Base-by-base conservation (phyloP, 2,329 filamentous ascomycete species). In the Akanthomyces muscarius region DNA sequence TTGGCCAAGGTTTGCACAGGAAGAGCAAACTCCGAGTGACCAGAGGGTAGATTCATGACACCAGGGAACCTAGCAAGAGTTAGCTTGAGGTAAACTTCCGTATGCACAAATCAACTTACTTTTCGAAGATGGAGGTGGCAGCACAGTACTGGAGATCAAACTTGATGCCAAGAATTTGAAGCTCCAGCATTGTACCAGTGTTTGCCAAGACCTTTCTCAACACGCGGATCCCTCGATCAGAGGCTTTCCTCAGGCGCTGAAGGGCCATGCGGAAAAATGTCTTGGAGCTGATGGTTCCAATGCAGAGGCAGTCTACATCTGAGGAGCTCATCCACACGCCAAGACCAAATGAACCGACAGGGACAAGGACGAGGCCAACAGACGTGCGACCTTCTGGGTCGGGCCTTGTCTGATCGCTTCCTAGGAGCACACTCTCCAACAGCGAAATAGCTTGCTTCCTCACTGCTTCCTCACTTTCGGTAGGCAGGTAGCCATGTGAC, bases 61-160 rank as follows among this genome's bases (percentile, higher is more conserved):
- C 76, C 69, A 0, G 81, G 81, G 77, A 79, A 85, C 28, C 76
- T 77, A 25, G 6, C 6, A 51, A 10, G 11, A 23, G 61, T 14
- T 36, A 48, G 58, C 33, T n/a, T 18, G 36, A 23, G 4, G 8
- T 36, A 13, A 21, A n/a, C 5, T 51, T 64, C 28, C 64, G 10
- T 51, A 14, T 54, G 16, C 10, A 14, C 5, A 45, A 30, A 3
- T 7, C 4, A 57, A 51, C 67, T 66, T 67, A 77, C 75, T 76
- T 79, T 70, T 86, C 80, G 3, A 84, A 78, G 50, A 89, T 75
- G 36, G 76, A 75, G 3, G 79, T 75, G 1, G 87, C 84, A 6
- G 85, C 80, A 66, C 86, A 89, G 70, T 90, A 90, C 65, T 89
- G 87, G 55, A 91, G 73, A 69, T 89, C 85, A 68, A 88, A 78